These are phyloP conservation scores for Apium graveolens DNA, from an alignment of 129 eudicot genomes.

Conservation along the genomic window DNA sequence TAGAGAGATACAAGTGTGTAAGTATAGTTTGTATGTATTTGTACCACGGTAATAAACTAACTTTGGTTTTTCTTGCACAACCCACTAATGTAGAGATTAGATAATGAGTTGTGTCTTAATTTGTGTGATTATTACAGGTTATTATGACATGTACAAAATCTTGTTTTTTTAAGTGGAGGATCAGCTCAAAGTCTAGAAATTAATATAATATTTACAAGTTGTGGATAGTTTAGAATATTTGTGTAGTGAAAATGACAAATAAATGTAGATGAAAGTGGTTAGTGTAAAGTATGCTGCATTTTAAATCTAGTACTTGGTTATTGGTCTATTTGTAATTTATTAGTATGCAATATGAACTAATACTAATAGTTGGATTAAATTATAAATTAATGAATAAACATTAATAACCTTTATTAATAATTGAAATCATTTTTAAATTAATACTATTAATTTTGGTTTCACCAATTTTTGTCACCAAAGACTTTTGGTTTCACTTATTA, in stretches of 20 bases:
- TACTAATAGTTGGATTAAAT: no score
- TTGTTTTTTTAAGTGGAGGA: not conserved
- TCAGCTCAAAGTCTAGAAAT: not conserved
- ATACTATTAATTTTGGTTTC: no score
- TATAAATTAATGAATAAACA: no score
- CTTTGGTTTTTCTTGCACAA: not conserved
- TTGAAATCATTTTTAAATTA: no score
- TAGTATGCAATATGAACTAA: no score
- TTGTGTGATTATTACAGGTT: not conserved
- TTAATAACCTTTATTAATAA: no score
- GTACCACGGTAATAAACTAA: not conserved
- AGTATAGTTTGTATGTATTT: not conserved
- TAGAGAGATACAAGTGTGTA: not conserved
- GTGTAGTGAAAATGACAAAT: not conserved
- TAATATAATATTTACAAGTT: not conserved
- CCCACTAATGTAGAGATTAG: slow-evolving; percentile 2
- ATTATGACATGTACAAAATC: slow-evolving; percentile 1
- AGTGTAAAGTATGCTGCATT: not conserved
- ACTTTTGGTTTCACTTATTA: no score
- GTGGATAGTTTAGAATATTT: not conserved
- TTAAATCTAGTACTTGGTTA: slow-evolving; percentile 1
- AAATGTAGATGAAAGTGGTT: not conserved
- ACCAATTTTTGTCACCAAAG: no score
- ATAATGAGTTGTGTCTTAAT: not conserved
- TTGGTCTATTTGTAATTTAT: not conserved